Evolutionary conservation across 2,329 filamentous ascomycete genomes (phyloP).

Genomic region (Elsinoe arachidis): DNA sequence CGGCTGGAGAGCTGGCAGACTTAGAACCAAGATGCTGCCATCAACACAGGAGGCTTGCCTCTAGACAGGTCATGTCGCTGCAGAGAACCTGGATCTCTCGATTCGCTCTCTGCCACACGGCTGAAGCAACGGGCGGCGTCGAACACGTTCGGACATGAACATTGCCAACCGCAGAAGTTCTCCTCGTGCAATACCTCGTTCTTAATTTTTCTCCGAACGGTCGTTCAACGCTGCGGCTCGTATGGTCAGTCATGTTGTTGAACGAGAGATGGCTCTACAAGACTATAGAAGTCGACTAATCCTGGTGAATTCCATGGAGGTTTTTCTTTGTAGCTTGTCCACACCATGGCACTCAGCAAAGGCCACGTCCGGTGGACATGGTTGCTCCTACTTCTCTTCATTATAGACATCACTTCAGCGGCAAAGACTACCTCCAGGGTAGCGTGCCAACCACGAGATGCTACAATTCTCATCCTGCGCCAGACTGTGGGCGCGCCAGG

Average conservation of each 20-base stretch:
- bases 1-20: no score
- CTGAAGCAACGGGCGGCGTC: no score
- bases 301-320: not conserved
- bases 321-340: not conserved
- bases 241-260: not conserved
- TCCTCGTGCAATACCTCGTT: not conserved
- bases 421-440: not conserved
- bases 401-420: not conserved
- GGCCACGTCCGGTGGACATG: not conserved
- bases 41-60: no score
- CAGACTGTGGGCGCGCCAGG: not conserved
- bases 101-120: no score
- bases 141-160: not conserved
- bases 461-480: not conserved
- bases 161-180: not conserved
- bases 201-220: not conserved
- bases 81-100: no score
- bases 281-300: not conserved
- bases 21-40: no score
- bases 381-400: not conserved
- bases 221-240: not conserved
- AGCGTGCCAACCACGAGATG: not conserved
- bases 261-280: no score
- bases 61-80: no score
- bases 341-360: not conserved